Evolutionary conservation across 371 early-diverging fungal genomes (phyloP).

Genomic region (Mortierella polycephala): DNA sequence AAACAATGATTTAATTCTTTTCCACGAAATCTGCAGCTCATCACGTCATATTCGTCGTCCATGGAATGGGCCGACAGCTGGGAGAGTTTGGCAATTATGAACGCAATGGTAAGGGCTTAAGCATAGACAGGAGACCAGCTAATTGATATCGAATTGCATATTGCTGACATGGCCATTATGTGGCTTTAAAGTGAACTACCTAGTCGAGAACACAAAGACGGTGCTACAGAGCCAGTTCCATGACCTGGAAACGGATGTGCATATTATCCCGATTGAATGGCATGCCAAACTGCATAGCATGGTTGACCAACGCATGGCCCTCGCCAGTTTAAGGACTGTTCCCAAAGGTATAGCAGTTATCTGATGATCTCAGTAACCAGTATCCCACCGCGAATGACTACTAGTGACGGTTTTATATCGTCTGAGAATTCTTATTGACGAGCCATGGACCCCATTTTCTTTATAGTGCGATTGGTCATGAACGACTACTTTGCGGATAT

Average conservation of each 20-base stretch:
- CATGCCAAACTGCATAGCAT: conserved; percentile 68
- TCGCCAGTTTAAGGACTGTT: conserved; percentile 56
- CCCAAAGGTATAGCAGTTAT: conserved; percentile 52
- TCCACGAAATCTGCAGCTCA: conserved; percentile 27
- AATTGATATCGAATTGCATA: not conserved
- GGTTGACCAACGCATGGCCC: conserved; percentile 58
- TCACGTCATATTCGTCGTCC: conserved; percentile 71
- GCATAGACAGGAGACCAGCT: too few species aligned
- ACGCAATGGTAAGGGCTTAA: conserved; percentile 56
- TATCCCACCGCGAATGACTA: too few species aligned
- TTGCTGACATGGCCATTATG: not conserved
- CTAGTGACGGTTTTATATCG: too few species aligned
- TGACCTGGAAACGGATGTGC: conserved; percentile 55
- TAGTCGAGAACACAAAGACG: conserved; percentile 65
- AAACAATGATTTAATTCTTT: too few species aligned
- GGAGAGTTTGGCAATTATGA: conserved; percentile 65
- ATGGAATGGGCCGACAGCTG: conserved; percentile 76
- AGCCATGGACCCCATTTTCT: too few species aligned
- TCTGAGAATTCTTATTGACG: too few species aligned
- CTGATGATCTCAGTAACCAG: too few species aligned
- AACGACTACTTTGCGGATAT: conserved; percentile 61
- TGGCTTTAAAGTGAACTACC: conserved; percentile 51
- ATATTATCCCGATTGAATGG: conserved; percentile 73
- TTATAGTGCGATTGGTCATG: conserved; percentile 57
- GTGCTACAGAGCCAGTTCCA: conserved; percentile 62